Conservation (phyloP, 2,329 filamentous ascomycete species). For the Talaromyces marneffei region DNA sequence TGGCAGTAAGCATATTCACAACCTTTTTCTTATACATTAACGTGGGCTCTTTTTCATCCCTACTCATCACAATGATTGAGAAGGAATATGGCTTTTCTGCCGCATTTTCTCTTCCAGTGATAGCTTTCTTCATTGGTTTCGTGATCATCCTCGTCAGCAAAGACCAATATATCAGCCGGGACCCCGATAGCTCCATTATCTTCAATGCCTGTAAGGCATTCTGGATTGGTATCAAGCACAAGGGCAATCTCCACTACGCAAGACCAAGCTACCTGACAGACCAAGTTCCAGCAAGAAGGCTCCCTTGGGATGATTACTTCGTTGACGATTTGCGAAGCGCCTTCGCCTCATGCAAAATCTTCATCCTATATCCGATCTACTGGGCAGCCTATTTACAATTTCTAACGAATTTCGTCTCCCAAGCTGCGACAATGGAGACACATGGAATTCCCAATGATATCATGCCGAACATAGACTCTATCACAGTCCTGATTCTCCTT, state of each 20-base stretch:
- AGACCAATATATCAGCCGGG: neutral
- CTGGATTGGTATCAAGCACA: neutral
- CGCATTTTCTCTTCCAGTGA: neutral
- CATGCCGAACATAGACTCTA: conserved; percentile 51
- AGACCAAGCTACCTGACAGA: conserved; percentile 27
- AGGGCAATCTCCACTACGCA: conserved; percentile 29
- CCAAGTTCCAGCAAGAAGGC: conserved; percentile 15
- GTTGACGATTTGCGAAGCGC: conserved; percentile 33
- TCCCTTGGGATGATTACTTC: conserved; percentile 48
- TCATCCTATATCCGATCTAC: conserved; percentile 30
- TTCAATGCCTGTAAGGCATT: neutral
- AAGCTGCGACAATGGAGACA: conserved; percentile 50
- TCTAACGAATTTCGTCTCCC: conserved; percentile 25
- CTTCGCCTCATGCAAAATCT: conserved; percentile 28
- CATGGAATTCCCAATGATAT: conserved; percentile 53
- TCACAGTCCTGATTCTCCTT: conserved; percentile 50
- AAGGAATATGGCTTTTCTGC: neutral
- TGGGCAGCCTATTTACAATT: neutral
- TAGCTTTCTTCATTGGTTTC: neutral
- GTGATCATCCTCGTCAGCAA: neutral
- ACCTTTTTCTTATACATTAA: conserved; percentile 59
- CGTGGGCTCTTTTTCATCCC: conserved; percentile 53
- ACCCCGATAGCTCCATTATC: neutral
- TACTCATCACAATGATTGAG: conserved; percentile 52
- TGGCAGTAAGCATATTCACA: conserved; percentile 43